Base-by-base conservation (phyloP, 2,329 filamentous ascomycete species). In the Talaromyces atroroseus region DNA sequence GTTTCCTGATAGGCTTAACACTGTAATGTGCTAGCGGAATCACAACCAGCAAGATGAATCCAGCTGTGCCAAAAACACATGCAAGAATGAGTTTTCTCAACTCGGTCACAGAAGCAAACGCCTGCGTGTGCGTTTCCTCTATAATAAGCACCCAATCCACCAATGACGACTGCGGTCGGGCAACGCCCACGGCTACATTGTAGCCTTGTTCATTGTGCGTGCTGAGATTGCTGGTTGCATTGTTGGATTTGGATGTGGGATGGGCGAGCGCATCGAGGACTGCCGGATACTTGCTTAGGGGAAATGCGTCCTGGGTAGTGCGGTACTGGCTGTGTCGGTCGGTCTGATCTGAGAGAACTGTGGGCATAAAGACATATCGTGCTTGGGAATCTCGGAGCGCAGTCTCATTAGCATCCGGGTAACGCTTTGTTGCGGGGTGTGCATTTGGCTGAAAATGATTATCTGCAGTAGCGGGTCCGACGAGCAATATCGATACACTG, bases 141-240 rank as follows among this genome's bases (percentile, higher is more conserved):
- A 96, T 82, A 2, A 95, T 65, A 3, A 96, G 75, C 5, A 89
- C 84, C 92, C 92, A 96, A 65, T 92, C 83, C 7, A 89, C 89
- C 52, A 95, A 73, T 0, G 74, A 68, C 5, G 80, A 89, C 53
- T 82, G 79, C 0, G 88, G 84, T 11, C 87, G 79, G 7, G 89
- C 89, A 65, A 85, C 92, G 21, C 91, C 92, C n/a, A 92, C 86
- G 11, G 90, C 87, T 1, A 96, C 89, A 3, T 73, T 68, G 10
- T 80, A 70, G 0, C 81, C 81, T 60, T 90, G 78, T 64, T 96
- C 90, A 62, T 96, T 95, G 8, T 69, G 77, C 0, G 89, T 88
- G 5, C 83, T 82, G 14, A 95, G 76, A 1, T 80, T 68, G 59
- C 85, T 84, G 16, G 86, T 88, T 3, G 89, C 85, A 62, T 88